Conservation (phyloP, 352 stramenopile species). For the Phytopythium ostracodes region DNA sequence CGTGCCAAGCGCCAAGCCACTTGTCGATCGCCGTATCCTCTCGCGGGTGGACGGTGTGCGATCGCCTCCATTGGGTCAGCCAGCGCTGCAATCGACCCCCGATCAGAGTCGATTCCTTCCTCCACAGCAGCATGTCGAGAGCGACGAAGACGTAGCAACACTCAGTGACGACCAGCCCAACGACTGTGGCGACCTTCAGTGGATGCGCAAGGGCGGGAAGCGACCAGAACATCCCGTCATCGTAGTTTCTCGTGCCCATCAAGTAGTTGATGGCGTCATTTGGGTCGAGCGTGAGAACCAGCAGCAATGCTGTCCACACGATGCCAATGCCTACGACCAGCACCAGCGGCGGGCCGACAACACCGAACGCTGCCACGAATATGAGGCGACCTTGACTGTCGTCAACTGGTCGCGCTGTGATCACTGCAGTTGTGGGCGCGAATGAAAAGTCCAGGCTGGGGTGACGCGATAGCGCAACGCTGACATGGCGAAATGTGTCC, state of each 20-base stretch:
- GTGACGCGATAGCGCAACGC: not conserved
- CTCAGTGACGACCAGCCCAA: not conserved
- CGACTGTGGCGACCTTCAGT: not conserved
- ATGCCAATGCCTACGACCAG: not conserved
- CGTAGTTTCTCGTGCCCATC: not conserved
- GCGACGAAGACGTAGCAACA: not conserved
- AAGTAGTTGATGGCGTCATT: not conserved
- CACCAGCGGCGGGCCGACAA: not conserved
- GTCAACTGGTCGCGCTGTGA: not conserved
- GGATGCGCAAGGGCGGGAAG: not conserved
- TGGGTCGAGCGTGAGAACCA: not conserved
- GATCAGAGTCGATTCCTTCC: not conserved
- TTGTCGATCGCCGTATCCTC: not conserved
- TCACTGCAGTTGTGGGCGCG: no score
- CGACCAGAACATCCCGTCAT: conserved; percentile 1
- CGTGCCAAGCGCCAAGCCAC: not conserved
- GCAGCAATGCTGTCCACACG: not conserved
- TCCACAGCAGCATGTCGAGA: not conserved
- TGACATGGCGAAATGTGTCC: not conserved
- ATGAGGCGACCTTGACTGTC: not conserved
- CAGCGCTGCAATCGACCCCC: not conserved
- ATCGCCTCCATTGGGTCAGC: not conserved
- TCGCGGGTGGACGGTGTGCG: not conserved
- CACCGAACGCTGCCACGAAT: not conserved
- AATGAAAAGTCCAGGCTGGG: not conserved